phyloP scores from a whole-genome alignment of 2,329 filamentous ascomycete genomes.

The Cadophora sp. region DNA sequence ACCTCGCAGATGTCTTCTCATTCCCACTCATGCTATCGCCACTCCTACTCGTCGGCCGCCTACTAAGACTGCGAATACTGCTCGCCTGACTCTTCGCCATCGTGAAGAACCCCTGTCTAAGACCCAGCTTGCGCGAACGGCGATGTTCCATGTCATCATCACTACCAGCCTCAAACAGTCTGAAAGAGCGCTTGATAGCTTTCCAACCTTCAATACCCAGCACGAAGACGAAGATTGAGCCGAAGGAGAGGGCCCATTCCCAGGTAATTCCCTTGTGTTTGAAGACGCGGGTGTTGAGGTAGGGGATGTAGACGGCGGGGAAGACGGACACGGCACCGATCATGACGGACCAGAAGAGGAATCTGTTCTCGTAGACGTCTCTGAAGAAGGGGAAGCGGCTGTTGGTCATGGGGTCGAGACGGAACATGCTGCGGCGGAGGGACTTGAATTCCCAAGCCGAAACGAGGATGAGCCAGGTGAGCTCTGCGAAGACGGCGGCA shows the following conservation, averaged over 20 bases:
- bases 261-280: slow-evolving; percentile 66
- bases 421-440: slow-evolving; percentile 61
- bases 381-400: slow-evolving; percentile 48
- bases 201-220: slow-evolving; percentile 67
- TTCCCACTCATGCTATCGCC: slow-evolving; percentile 10
- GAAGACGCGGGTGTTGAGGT: slow-evolving; percentile 67
- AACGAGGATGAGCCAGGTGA: slow-evolving; percentile 63
- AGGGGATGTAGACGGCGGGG: slow-evolving; percentile 68
- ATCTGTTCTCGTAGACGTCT: slow-evolving; percentile 62
- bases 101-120: slow-evolving; percentile 44
- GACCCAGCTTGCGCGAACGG: slow-evolving; percentile 31
- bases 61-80: slow-evolving; percentile 17
- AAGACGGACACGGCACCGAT: slow-evolving; percentile 60
- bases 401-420: slow-evolving; percentile 54
- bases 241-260: slow-evolving; percentile 69
- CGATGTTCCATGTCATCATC: slow-evolving; percentile 30
- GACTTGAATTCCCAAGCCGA: slow-evolving; percentile 67
- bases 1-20: slow-evolving; percentile 8
- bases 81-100: slow-evolving; percentile 38
- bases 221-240: slow-evolving; percentile 64
- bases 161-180: slow-evolving; percentile 41
- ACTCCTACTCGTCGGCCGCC: slow-evolving; percentile 8
- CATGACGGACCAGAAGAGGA: slow-evolving; percentile 63
- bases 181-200: slow-evolving; percentile 58
- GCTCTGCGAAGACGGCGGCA: slow-evolving; percentile 61